These are phyloP conservation scores for Agrocybe praecox DNA, from an alignment of 768 basidiomycete species.

Conservation along the genomic window DNA sequence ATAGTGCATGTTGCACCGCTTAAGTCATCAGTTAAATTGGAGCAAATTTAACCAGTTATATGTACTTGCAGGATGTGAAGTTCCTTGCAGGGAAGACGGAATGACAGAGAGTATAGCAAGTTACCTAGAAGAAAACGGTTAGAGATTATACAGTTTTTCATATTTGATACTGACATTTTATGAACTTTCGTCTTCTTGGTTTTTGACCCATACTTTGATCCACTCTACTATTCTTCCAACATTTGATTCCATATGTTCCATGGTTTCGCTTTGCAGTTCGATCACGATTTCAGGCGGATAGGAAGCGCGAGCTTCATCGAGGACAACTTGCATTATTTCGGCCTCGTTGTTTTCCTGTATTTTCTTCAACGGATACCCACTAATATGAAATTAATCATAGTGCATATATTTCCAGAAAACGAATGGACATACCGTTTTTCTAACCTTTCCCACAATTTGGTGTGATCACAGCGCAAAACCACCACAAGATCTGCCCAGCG, in stretches of 20 bases:
- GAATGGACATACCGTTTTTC: constrained; percentile 72
- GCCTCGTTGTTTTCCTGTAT: constrained; percentile 98
- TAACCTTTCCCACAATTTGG: constrained; percentile 84
- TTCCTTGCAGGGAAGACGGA: too few relatives aligned
- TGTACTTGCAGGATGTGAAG: too few relatives aligned
- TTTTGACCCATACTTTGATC: constrained; percentile 73
- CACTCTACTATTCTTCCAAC: constrained; percentile 87
- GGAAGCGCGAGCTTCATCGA: constrained; percentile 85
- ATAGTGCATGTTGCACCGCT: too few relatives aligned
- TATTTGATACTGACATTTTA: neutral
- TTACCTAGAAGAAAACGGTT: too few relatives aligned
- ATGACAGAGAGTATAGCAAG: too few relatives aligned
- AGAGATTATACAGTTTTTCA: neutral
- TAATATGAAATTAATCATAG: constrained; percentile 30
- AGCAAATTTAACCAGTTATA: too few relatives aligned
- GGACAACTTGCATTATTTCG: constrained; percentile 94
- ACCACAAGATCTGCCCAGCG: constrained; percentile 96
- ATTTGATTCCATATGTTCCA: constrained; percentile 84
- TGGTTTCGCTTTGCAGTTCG: constrained; percentile 75
- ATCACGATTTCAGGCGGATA: constrained; percentile 89
- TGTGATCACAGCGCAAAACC: constrained; percentile 88
- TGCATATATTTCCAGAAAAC: constrained; percentile 1
- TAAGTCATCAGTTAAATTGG: too few relatives aligned
- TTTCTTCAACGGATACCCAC: constrained; percentile 87
- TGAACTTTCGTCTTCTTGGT: constrained; percentile 30